Base-by-base conservation (phyloP, 192 early-diverging fungal species). In the Spizellomyces sp. region DNA sequence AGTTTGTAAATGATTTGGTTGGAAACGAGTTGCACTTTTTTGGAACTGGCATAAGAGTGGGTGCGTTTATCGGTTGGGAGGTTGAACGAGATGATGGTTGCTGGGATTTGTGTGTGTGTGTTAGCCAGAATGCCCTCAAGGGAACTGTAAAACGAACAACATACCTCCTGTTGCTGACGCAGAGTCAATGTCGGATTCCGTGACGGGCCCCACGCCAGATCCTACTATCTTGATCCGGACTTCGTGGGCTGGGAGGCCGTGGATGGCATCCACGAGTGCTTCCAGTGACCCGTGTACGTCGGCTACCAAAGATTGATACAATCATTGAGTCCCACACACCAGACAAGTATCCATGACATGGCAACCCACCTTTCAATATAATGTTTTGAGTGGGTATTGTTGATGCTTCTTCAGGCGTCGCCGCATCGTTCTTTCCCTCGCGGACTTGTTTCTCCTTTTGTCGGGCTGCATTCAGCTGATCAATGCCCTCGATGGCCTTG, bases 261-360 rank as follows among this genome's bases (percentile, higher is more conserved):
- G 68, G 14, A 99, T 77, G 5, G 89, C 88, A 62, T 91, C 90
- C 0, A 85, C 79, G 1, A 99, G 84, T 0, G 96, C 95, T 73
- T 97, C 96, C 15, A 93, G 83, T 5, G 95, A 93, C 42, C 96
- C 96, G 67, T 93, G 91, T 4, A 99, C 96, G 75, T 99, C 96
- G 64, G 86, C 86, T 36, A 36, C 27, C 27, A 3, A 36, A 36
- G 0, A 36, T 36, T 89, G 67, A n/a, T 47, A 62, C 43, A 17
- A 67, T 62, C 64, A 45, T 56, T 45, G 48, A 64, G 56, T 45
- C 52, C 56, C 58, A n/a, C 56, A 47, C 36, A 21, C 69, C 59
- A 54, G 60, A 81, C 90, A 88, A 36, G 27, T 2, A 3, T 36
- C 27, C 27, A 36, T 36, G 27, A 36, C 27, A 36, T 36, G 27